phyloP scores from a whole-genome alignment of 2,329 filamentous ascomycete genomes.

The Aspergillus sp. region DNA sequence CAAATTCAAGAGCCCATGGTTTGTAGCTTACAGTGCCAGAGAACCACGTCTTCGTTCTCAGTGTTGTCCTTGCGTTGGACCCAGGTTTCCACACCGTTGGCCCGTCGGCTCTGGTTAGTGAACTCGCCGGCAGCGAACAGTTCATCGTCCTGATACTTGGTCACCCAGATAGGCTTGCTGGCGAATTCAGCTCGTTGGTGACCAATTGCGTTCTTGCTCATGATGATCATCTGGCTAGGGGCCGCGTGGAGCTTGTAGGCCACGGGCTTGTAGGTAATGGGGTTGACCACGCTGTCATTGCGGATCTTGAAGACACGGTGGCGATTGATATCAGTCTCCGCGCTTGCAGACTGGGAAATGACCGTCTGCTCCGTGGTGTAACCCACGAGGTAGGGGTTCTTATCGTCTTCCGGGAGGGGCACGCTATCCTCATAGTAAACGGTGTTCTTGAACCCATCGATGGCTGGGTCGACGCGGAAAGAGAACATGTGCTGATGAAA shows the following conservation, averaged over 20 bases:
- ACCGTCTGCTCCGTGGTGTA: constrained; percentile 51
- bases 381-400: constrained; percentile 51
- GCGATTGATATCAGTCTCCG: constrained; percentile 46
- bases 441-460: constrained; percentile 56
- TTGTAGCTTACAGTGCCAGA: constrained; percentile 37
- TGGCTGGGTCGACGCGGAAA: constrained; percentile 60
- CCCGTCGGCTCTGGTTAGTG: constrained; percentile 56
- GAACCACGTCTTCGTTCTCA: constrained; percentile 44
- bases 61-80: constrained; percentile 46
- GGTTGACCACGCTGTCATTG: constrained; percentile 52
- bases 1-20: constrained; percentile 23
- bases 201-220: constrained; percentile 48
- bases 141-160: constrained; percentile 53
- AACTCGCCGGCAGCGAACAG: constrained; percentile 55
- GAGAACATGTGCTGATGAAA: constrained; percentile 79
- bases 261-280: constrained; percentile 53
- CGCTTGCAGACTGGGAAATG: constrained; percentile 46
- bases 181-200: constrained; percentile 53
- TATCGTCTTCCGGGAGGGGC: constrained; percentile 55
- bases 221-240: constrained; percentile 58
- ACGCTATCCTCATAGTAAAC: constrained; percentile 59
- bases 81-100: constrained; percentile 54
- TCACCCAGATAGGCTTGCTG: constrained; percentile 55
- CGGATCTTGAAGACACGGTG: constrained; percentile 60
- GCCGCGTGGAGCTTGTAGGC: constrained; percentile 57